Conservation (phyloP, 1,139 yeast species). For the Yamadazyma spencermartinsiae region DNA sequence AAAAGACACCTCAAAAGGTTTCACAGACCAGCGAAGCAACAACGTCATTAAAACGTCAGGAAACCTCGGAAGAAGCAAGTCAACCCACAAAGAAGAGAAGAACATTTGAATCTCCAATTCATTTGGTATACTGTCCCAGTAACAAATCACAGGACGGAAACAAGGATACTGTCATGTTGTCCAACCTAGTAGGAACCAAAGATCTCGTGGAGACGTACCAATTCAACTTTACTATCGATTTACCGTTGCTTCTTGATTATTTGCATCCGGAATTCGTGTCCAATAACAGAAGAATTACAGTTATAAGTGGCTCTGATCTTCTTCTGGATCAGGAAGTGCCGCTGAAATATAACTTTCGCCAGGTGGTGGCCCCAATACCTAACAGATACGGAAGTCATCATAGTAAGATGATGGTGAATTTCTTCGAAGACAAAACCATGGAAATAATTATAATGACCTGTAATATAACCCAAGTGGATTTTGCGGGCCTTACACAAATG, state of each 20-base stretch:
- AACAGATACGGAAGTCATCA: conserved; percentile 56
- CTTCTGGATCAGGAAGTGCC: conserved; percentile 8
- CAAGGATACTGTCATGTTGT: conserved; percentile 25
- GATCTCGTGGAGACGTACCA: conserved; percentile 43
- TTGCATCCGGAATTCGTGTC: conserved; percentile 28
- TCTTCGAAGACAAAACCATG: conserved; percentile 40
- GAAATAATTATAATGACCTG: conserved; percentile 61
- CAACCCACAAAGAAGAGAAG: neutral
- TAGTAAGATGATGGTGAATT: conserved; percentile 64
- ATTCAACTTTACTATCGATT: conserved; percentile 50
- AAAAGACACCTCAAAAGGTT: neutral
- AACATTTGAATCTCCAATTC: conserved; percentile 23
- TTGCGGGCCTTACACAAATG: conserved; percentile 61
- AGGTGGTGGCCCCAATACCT: conserved; percentile 35
- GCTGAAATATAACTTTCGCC: conserved; percentile 24
- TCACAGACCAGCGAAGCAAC: neutral
- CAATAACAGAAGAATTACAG: conserved; percentile 24
- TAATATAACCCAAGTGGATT: conserved; percentile 56
- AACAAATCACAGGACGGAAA: conserved; percentile 19
- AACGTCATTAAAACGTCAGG: no score
- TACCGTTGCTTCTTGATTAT: conserved; percentile 36
- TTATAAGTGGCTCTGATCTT: conserved; percentile 31
- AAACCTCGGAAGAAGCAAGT: neutral
- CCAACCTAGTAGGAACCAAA: conserved; percentile 30
- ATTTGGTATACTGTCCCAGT: conserved; percentile 29